These are phyloP conservation scores for Discostella stelligeroides DNA, from an alignment of 108 stramenopile genomes.

Conservation along the genomic window DNA sequence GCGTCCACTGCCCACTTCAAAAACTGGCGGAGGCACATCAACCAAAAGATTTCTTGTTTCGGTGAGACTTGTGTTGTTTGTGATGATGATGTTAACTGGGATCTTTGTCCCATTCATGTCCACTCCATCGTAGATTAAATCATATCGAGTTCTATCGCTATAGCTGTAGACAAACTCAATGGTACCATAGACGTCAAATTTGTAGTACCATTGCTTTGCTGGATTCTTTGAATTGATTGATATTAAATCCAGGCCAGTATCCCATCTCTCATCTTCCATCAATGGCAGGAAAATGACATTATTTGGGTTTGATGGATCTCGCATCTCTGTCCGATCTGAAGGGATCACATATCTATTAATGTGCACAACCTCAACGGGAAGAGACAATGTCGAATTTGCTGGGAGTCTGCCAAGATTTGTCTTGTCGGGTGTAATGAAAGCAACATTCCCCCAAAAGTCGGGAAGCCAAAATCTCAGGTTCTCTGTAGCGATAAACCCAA, in stretches of 20 bases:
- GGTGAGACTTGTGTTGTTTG: conserved; percentile 20
- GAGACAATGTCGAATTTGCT: conserved; percentile 29
- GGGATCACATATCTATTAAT: conserved; percentile 31
- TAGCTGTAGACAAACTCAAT: conserved; percentile 22
- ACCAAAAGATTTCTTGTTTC: conserved; percentile 14
- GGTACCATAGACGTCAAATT: conserved; percentile 14
- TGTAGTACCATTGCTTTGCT: conserved; percentile 29
- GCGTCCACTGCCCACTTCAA: neutral
- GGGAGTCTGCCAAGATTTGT: conserved; percentile 23
- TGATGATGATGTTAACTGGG: conserved; percentile 28
- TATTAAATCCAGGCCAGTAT: conserved; percentile 30
- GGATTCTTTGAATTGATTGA: conserved; percentile 14
- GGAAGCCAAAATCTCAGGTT: conserved; percentile 19
- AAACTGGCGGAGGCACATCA: conserved; percentile 23
- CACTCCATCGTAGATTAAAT: conserved; percentile 27
- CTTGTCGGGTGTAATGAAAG: conserved; percentile 21
- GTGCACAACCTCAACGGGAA: conserved; percentile 24
- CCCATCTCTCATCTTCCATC: conserved; percentile 21
- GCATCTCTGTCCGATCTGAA: conserved; percentile 25
- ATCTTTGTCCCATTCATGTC: conserved; percentile 20
- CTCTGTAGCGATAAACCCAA: conserved; percentile 31
- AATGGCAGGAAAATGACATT: conserved; percentile 22
- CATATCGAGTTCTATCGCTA: conserved; percentile 23
- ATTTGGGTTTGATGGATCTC: conserved; percentile 25
- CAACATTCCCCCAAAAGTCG: conserved; percentile 19